Evolutionary conservation across 805 yeast genomes (phyloP).

Genomic region (Candida vaughaniae): DNA sequence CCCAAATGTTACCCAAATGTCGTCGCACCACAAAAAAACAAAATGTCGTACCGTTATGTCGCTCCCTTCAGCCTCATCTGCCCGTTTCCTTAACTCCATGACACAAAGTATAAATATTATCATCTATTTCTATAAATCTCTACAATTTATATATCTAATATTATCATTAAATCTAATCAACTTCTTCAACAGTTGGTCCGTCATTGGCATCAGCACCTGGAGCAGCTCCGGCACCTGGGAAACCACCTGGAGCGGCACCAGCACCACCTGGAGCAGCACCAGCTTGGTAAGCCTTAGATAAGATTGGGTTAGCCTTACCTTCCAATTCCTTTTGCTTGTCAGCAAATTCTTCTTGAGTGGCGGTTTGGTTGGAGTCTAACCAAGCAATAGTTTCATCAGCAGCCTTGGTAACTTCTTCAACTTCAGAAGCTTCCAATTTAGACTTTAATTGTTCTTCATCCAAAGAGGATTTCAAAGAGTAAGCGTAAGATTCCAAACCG

Average conservation of each 20-base stretch:
- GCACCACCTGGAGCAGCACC: slow-evolving; percentile 78
- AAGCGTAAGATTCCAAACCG: slow-evolving; percentile 92
- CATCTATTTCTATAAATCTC: too few species aligned
- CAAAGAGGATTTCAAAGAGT: slow-evolving; percentile 83
- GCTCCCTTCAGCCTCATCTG: too few species aligned
- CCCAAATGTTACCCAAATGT: too few species aligned
- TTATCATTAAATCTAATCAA: slow-evolving; percentile 34
- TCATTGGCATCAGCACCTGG: slow-evolving; percentile 53
- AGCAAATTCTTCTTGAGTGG: slow-evolving; percentile 85
- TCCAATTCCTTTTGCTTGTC: slow-evolving; percentile 96
- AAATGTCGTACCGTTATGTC: too few species aligned
- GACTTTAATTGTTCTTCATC: slow-evolving; percentile 15
- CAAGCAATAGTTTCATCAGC: slow-evolving; percentile 84
- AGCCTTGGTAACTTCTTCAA: slow-evolving; percentile 69
- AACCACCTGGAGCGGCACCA: slow-evolving; percentile 53
- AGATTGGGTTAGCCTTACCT: slow-evolving; percentile 92
- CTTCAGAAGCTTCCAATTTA: slow-evolving; percentile 46
- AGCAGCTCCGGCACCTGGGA: slow-evolving; percentile 62
- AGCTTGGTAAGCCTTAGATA: slow-evolving; percentile 94
- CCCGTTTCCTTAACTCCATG: too few species aligned
- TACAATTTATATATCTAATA: too few species aligned
- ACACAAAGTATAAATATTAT: too few species aligned
- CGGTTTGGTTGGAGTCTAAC: slow-evolving; percentile 93
- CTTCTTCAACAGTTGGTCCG: slow-evolving; percentile 57
- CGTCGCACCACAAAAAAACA: too few species aligned